Conservation (phyloP, 176 grass and related monocot genomes). For the Oryza glaberrima region DNA sequence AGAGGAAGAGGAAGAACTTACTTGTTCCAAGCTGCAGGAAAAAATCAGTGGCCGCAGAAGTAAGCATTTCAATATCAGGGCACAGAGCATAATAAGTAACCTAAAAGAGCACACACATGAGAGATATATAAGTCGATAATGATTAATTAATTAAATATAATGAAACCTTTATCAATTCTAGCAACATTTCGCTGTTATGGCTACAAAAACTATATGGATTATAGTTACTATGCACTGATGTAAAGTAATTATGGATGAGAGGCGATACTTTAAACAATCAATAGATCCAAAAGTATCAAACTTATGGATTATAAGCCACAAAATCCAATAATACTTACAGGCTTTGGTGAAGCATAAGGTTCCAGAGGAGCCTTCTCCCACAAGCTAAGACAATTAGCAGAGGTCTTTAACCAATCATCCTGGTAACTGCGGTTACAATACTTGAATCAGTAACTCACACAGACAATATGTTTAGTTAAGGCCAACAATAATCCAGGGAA, state of each 20-base stretch:
- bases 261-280: background rate
- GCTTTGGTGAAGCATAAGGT: constrained; percentile 93
- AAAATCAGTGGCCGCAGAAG: constrained; percentile 77
- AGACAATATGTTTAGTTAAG: constrained; percentile 35
- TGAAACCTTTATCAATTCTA: background rate
- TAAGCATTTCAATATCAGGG: constrained; percentile 91
- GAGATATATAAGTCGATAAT: constrained; percentile 14
- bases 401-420: constrained; percentile 96
- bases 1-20: constrained; percentile 45
- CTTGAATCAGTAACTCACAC: constrained; percentile 38
- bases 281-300: background rate
- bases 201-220: constrained; percentile 3
- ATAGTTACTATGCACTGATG: background rate
- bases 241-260: background rate
- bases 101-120: constrained; percentile 49
- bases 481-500: constrained; percentile 33
- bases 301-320: background rate
- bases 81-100: constrained; percentile 89
- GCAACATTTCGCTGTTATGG: background rate
- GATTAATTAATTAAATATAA: background rate
- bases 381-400: constrained; percentile 70
- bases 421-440: constrained; percentile 78
- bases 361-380: constrained; percentile 98
- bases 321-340: constrained; percentile 56
- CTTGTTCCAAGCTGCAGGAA: constrained; percentile 88